A percentile compares a stretch with the other conserved stretches of the same genome.
phyloP scores from a whole-genome alignment of 2,329 filamentous ascomycete genomes.

The Ophiostoma sp. region DNA sequence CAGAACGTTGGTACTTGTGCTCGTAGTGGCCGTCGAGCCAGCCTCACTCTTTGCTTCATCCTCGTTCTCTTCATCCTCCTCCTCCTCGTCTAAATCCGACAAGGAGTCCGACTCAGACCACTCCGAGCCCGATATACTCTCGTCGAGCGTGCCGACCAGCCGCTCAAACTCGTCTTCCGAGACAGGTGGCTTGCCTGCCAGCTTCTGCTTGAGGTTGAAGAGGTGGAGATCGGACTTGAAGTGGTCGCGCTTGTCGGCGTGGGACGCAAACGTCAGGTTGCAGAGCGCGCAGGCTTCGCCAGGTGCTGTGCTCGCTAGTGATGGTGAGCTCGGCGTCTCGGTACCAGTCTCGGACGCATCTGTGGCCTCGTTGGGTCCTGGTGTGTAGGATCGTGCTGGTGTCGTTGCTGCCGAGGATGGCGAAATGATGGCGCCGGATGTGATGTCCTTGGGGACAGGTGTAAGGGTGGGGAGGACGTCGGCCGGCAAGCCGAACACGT shows the following conservation, averaged over 20 bases:
- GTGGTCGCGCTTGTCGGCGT: constrained; percentile 82
- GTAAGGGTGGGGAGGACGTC: constrained; percentile 69
- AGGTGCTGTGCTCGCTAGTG: constrained; percentile 32
- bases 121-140: constrained; percentile 88
- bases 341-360: background rate
- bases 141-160: constrained; percentile 80
- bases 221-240: constrained; percentile 87
- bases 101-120: constrained; percentile 71
- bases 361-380: constrained; percentile 28
- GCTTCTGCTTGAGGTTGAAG: constrained; percentile 92
- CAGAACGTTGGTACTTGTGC: constrained; percentile 42
- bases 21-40: background rate
- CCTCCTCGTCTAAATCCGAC: constrained; percentile 45
- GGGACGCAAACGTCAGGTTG: constrained; percentile 65
- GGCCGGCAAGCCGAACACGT: constrained; percentile 75
- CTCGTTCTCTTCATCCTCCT: background rate
- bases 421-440: constrained; percentile 29
- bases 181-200: constrained; percentile 70
- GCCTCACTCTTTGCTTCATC: constrained; percentile 49
- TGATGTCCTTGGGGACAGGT: constrained; percentile 53
- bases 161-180: constrained; percentile 83
- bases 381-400: background rate
- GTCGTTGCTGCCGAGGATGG: constrained; percentile 21
- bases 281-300: constrained; percentile 83
- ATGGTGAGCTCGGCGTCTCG: background rate